Evolutionary conservation across 306 rosid genomes (phyloP).

Genomic region (Begonia peltatifolia): DNA sequence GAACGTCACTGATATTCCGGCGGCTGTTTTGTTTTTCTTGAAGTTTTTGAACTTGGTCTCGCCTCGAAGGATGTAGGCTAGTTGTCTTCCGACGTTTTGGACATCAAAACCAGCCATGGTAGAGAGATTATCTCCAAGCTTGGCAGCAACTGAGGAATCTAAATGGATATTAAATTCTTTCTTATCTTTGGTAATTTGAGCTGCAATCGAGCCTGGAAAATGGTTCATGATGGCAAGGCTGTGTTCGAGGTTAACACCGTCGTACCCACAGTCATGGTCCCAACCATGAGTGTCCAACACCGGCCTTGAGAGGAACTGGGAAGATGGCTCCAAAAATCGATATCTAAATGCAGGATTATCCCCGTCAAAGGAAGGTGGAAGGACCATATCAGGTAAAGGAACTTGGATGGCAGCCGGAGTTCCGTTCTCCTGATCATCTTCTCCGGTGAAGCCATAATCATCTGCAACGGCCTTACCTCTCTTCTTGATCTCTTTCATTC

Average conservation of each 20-base stretch:
- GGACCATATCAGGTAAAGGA: conserved; percentile 84
- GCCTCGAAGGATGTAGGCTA: conserved; percentile 42
- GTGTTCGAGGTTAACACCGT: conserved; percentile 84
- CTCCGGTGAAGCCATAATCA: conserved; percentile 41
- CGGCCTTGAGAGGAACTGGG: conserved; percentile 87
- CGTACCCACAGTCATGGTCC: conserved; percentile 99
- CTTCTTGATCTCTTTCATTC: conserved; percentile 84
- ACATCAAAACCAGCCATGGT: conserved; percentile 96
- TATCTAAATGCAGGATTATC: conserved; percentile 80
- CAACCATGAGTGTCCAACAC: conserved; percentile 90
- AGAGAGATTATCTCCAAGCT: conserved; percentile 77
- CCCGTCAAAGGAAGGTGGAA: conserved; percentile 90
- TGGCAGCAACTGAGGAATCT: conserved; percentile 87
- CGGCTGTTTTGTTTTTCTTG: conserved; percentile 69
- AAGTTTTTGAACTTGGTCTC: conserved; percentile 73
- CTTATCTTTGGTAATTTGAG: conserved; percentile 91
- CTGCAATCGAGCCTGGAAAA: conserved; percentile 67
- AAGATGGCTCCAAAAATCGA: conserved; percentile 92
- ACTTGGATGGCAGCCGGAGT: conserved; percentile 91
- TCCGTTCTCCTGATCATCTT: conserved; percentile 71
- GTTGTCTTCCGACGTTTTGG: conserved; percentile 51
- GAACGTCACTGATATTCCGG: conserved; percentile 76
- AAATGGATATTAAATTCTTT: conserved; percentile 85
- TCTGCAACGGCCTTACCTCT: conserved; percentile 34
- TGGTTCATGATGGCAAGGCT: conserved; percentile 45